These are phyloP conservation scores for Penicillium sp. DNA, from an alignment of 2,329 filamentous ascomycete genomes.

Conservation along the genomic window DNA sequence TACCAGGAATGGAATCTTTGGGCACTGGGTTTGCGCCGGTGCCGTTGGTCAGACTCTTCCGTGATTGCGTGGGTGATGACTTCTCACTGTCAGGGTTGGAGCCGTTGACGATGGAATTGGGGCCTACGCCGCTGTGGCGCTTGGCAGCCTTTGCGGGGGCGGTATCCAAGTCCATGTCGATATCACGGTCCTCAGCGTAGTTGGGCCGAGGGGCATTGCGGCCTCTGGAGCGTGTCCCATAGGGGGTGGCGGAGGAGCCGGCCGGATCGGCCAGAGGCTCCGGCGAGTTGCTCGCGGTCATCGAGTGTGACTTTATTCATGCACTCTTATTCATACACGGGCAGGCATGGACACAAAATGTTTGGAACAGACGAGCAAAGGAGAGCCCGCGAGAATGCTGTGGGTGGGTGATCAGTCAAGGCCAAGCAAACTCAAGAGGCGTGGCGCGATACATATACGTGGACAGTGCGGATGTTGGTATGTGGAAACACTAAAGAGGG, in stretches of 20 bases:
- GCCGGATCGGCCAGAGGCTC: constrained; percentile 37
- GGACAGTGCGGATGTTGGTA: constrained; percentile 15
- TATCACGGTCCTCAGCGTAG: constrained; percentile 90
- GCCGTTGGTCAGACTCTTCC: constrained; percentile 37
- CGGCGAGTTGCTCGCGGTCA: constrained; percentile 44
- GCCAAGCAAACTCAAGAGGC: constrained; percentile 12
- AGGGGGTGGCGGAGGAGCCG: constrained; percentile 56
- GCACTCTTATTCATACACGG: constrained; percentile 36
- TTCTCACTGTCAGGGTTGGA: constrained; percentile 39
- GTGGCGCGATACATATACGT: constrained; percentile 21
- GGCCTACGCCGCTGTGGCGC: constrained; percentile 25
- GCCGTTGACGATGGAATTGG: constrained; percentile 28
- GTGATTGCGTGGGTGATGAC: constrained; percentile 36
- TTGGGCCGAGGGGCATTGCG: constrained; percentile 79
- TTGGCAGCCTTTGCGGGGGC: constrained; percentile 34
- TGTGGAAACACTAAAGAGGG: constrained; percentile 16
- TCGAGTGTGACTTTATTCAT: constrained; percentile 40
- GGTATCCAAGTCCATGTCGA: constrained; percentile 80
- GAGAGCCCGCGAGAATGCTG: constrained; percentile 6
- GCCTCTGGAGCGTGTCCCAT: constrained; percentile 92
- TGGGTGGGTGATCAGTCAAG: constrained; percentile 12
- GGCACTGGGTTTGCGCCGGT: constrained; percentile 30
- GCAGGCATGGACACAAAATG: constrained; percentile 17
- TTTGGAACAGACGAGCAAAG: constrained; percentile 18
- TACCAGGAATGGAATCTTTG: constrained; percentile 53